phyloP scores from a whole-genome alignment of 2,329 filamentous ascomycete genomes.

The Sporothrix brunneoviolacea region DNA sequence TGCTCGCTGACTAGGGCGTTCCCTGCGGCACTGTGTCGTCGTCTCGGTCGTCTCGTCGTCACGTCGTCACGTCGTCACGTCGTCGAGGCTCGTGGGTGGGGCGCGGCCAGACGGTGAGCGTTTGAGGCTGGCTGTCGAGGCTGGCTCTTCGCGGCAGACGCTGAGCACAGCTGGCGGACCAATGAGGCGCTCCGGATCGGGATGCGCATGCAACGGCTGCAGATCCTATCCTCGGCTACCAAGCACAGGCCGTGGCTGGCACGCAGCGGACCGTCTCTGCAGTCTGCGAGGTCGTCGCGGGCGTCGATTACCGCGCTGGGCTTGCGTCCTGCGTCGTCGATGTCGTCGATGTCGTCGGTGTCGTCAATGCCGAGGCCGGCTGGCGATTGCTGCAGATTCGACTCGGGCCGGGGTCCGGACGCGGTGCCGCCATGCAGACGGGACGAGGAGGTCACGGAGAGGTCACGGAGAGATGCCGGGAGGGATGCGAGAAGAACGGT shows the following conservation, averaged over 20 bases:
- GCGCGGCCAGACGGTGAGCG: too few relatives aligned
- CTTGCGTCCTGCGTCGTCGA: too few relatives aligned
- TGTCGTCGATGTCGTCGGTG: too few relatives aligned
- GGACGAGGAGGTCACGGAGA: too few relatives aligned
- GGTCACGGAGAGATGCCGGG: not conserved
- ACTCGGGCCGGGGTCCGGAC: not conserved
- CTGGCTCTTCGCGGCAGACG: not conserved
- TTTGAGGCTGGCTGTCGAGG: slow-evolving; percentile 2
- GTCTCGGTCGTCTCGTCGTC: too few relatives aligned
- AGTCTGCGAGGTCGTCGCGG: too few relatives aligned
- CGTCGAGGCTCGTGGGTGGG: too few relatives aligned
- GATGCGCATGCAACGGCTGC: slow-evolving; percentile 3
- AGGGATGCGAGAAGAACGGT: not conserved
- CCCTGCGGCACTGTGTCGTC: too few relatives aligned
- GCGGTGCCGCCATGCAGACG: slow-evolving; percentile 1
- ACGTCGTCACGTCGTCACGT: too few relatives aligned
- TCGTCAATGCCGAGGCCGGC: slow-evolving; percentile 1
- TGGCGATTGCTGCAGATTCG: not conserved
- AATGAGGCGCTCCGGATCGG: not conserved
- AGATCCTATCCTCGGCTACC: slow-evolving; percentile 11
- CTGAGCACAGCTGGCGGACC: not conserved
- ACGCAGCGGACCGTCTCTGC: too few relatives aligned
- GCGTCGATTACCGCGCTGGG: too few relatives aligned
- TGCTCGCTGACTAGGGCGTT: too few relatives aligned
- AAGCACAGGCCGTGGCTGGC: slow-evolving; percentile 1